Evolutionary conservation across 306 rosid species (phyloP).

Genomic region (Rosa chinensis): DNA sequence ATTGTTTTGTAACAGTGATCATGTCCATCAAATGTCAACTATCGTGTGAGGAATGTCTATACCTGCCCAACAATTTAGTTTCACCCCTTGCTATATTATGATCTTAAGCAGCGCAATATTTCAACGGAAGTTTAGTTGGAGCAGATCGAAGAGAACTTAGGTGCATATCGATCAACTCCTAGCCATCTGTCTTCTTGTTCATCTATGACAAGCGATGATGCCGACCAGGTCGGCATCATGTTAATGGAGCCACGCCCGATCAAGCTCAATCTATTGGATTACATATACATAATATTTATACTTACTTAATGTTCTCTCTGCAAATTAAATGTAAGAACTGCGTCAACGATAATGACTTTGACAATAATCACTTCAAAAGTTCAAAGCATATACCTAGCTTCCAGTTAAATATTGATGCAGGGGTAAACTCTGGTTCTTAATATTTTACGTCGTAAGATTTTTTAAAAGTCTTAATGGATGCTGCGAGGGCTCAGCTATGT

Average conservation of each 20-base stretch:
- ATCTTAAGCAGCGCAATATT: no score
- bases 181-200: no score
- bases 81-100: no score
- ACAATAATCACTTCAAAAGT: no score
- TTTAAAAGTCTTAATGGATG: not conserved
- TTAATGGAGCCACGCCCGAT: not conserved
- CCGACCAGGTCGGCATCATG: conserved; percentile 15
- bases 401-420: not conserved
- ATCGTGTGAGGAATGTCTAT: no score
- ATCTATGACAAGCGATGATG: not conserved
- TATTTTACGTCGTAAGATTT: no score
- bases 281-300: not conserved
- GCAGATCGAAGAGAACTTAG: no score
- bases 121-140: no score
- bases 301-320: not conserved
- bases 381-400: not conserved
- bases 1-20: no score
- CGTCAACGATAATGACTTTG: not conserved
- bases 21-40: no score
- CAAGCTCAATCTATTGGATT: not conserved
- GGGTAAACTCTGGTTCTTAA: not conserved
- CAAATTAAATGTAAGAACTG: not conserved
- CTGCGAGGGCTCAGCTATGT: not conserved
- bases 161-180: no score
- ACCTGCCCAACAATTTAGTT: no score